These are phyloP conservation scores for bread wheat (Triticum aestivum) DNA, from an alignment of 176 grass and related monocot genomes.

Conservation along the genomic window DNA sequence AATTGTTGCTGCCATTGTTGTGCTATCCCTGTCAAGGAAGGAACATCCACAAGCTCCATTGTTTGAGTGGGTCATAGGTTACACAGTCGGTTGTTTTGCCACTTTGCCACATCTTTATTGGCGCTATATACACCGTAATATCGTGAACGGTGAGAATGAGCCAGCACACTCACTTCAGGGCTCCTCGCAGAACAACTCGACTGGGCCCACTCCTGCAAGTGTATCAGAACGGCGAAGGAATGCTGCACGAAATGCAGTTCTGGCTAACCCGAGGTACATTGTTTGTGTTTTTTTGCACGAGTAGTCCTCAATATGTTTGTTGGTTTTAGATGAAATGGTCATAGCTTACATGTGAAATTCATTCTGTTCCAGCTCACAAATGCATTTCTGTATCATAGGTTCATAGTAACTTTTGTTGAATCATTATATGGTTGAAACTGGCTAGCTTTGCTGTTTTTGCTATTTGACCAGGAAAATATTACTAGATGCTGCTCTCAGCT, in stretches of 20 bases:
- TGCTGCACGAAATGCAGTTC: conserved; percentile 60
- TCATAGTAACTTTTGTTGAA: not conserved
- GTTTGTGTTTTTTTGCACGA: not conserved
- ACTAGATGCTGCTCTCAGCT: not conserved
- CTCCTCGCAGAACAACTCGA: conserved; percentile 49
- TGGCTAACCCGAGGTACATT: conserved; percentile 73
- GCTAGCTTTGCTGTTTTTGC: not conserved
- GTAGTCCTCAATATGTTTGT: not conserved
- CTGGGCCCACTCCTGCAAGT: conserved; percentile 42
- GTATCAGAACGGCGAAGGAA: conserved; percentile 45
- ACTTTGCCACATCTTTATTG: conserved; percentile 96
- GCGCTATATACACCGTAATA: conserved; percentile 84
- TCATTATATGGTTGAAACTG: not conserved
- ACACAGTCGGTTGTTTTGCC: conserved; percentile 81
- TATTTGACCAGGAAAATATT: not conserved
- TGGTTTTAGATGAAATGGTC: not conserved
- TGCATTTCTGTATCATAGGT: not conserved
- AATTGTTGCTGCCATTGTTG: conserved; percentile 80
- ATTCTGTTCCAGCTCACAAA: not conserved
- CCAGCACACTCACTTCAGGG: conserved; percentile 32
- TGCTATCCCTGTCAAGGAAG: conserved; percentile 74
- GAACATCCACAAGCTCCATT: conserved; percentile 81
- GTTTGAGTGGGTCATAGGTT: conserved; percentile 92
- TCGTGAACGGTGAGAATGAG: conserved; percentile 53
- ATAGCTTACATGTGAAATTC: not conserved